phyloP scores from a whole-genome alignment of 2,329 filamentous ascomycete species.

The Clathrospora elynae region DNA sequence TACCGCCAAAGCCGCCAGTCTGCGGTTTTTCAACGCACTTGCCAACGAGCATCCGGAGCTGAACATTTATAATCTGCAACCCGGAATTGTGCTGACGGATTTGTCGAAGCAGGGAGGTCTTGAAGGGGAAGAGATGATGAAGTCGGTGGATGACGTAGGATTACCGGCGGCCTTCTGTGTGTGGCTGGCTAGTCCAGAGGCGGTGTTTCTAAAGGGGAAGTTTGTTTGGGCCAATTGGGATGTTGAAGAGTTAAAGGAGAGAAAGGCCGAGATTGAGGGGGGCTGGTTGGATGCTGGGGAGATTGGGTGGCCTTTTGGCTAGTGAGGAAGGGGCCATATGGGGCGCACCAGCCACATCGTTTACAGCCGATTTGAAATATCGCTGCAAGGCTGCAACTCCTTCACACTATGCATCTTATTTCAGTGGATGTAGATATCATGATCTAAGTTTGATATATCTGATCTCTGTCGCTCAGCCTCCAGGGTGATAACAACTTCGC shows the following conservation, averaged over 20 bases:
- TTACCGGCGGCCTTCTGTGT: constrained; percentile 27
- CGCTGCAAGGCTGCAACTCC: too few relatives aligned
- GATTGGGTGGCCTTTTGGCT: constrained; percentile 24
- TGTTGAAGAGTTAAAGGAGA: constrained; percentile 37
- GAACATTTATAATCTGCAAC: constrained; percentile 50
- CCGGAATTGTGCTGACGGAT: constrained; percentile 46
- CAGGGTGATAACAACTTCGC: too few relatives aligned
- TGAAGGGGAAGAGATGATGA: too few relatives aligned
- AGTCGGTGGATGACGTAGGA: too few relatives aligned
- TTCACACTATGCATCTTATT: too few relatives aligned
- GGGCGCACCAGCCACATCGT: too few relatives aligned
- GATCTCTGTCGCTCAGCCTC: too few relatives aligned
- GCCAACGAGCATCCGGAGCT: constrained; percentile 49
- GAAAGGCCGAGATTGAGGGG: constrained; percentile 33
- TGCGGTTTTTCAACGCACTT: constrained; percentile 46
- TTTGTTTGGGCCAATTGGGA: constrained; percentile 40
- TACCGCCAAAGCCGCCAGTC: constrained; percentile 43
- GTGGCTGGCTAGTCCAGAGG: constrained; percentile 39
- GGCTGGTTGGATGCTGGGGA: constrained; percentile 33
- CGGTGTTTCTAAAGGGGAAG: constrained; percentile 25
- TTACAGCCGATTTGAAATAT: too few relatives aligned
- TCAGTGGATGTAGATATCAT: too few relatives aligned
- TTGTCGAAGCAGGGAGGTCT: too few relatives aligned
- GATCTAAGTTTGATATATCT: too few relatives aligned
- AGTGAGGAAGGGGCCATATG: too few relatives aligned